These are phyloP conservation scores for Juglanconis juglandina DNA, from an alignment of 2,329 filamentous ascomycete genomes.

Conservation along the genomic window DNA sequence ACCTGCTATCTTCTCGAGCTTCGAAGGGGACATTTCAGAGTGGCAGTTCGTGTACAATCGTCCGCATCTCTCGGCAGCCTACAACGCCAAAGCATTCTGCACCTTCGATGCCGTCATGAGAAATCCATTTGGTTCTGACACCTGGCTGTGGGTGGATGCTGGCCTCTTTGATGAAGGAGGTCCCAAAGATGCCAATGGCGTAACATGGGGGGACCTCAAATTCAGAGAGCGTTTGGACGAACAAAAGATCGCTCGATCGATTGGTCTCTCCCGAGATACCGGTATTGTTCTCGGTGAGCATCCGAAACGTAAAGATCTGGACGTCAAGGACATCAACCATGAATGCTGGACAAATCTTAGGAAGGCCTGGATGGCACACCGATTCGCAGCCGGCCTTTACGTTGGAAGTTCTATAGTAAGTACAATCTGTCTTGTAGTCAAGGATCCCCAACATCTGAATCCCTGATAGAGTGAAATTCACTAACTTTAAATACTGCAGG, in stretches of 20 bases:
- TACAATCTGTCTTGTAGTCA: neutral
- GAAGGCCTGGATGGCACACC: neutral
- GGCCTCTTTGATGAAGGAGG: neutral
- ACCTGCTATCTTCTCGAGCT: neutral
- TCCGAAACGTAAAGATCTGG: neutral
- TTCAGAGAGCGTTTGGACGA: neutral
- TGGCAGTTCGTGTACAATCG: neutral
- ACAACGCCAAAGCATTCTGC: neutral
- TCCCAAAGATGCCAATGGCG: neutral
- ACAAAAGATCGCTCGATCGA: neutral
- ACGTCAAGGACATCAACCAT: neutral
- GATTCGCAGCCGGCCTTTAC: neutral
- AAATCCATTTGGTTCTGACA: neutral
- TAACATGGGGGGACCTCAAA: neutral
- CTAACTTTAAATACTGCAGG: neutral
- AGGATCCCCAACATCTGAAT: no score
- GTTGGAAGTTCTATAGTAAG: neutral
- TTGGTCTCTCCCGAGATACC: neutral
- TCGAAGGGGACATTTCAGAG: neutral
- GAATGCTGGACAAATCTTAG: neutral
- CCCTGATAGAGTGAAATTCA: neutral
- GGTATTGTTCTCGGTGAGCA: neutral
- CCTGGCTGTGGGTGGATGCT: neutral
- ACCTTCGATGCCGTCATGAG: neutral
- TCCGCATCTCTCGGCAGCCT: neutral